Base-by-base conservation (phyloP, 2,329 filamentous ascomycete genomes). In the Exophiala sp. region DNA sequence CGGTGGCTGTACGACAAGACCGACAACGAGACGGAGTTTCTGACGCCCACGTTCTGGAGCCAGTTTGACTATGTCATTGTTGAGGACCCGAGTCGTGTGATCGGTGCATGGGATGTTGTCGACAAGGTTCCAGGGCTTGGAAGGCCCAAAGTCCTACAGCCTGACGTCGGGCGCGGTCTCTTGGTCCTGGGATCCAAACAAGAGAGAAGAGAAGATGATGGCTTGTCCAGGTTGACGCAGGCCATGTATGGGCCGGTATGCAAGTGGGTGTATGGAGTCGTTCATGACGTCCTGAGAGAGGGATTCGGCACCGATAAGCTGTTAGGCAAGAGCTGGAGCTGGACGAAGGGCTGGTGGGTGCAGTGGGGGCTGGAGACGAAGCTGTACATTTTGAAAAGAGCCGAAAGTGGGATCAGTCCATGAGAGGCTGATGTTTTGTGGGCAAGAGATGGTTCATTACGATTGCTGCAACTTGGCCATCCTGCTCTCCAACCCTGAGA, bases 401-500 rank as follows among this genome's bases (percentile, higher is more conserved):
- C 61, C 29, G 39, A 55, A 18, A 34, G 44, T 34, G 50, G 38
- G 8, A 36, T 54, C 16, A 14, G 36, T n/a, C 47, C 55, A 16
- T 51, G 42, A 34, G 33, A 32, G 14, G 5, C 44, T 5, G 4
- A 14, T 38, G 9, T 24, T 40, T 1, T 3, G 18, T 7, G 10
- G 29, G 10, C 20, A 32, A 29, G 24, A 20, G 12, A 34, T 20
- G 16, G 16, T 21, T n/a, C 46, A 11, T 46, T 18, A n/a, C 16
- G 16, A 39, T 24, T 44, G 20, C 5, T 48, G 24, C 21, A 52
- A 41, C 12, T 14, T 36, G 1, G 20, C 54, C 2, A 96, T 79
- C 71, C 88, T 87, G 65, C 78, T 81, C 73, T 97, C 92, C 50
- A 99, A 72, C 52, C 87, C 89, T 70, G 88, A 89, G 3, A 97